Evolutionary conservation across 352 stramenopile genomes (phyloP).

Genomic region (Globisporangium cystogenes): DNA sequence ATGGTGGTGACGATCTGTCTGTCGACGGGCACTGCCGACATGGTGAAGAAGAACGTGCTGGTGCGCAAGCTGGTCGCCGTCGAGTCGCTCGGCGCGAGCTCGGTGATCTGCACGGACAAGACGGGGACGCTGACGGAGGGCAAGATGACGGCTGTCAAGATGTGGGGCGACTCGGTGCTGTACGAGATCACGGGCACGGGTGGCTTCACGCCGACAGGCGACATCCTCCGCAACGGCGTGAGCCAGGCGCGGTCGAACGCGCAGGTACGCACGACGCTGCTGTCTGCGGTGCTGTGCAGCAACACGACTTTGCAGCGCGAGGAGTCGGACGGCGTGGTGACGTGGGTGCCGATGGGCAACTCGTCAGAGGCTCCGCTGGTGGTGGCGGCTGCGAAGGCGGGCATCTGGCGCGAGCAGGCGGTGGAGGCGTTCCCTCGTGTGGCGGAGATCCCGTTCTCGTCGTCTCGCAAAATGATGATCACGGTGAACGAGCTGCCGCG

Average conservation of each 20-base stretch:
- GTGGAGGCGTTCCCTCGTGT: constrained; percentile 60
- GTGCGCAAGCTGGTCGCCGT: constrained; percentile 84
- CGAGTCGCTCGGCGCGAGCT: constrained; percentile 85
- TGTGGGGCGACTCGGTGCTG: constrained; percentile 66
- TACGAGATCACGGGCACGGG: constrained; percentile 55
- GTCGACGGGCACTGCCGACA: constrained; percentile 62
- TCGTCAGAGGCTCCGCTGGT: constrained; percentile 70
- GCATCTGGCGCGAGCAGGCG: constrained; percentile 51
- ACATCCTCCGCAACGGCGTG: constrained; percentile 38
- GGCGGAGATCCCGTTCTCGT: constrained; percentile 93
- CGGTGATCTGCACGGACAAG: constrained; percentile 93
- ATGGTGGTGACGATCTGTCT: constrained; percentile 84
- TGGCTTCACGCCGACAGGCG: constrained; percentile 49
- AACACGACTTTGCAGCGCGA: constrained; percentile 70
- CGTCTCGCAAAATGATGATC: constrained; percentile 94
- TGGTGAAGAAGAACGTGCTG: constrained; percentile 76
- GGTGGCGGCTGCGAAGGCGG: constrained; percentile 66
- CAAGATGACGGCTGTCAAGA: constrained; percentile 78
- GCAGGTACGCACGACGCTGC: constrained; percentile 51
- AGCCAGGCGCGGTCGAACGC: constrained; percentile 39
- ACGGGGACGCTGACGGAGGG: constrained; percentile 92
- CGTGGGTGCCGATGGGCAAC: constrained; percentile 58
- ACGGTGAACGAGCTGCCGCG: constrained; percentile 53
- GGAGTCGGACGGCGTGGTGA: constrained; percentile 38
- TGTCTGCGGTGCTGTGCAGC: constrained; percentile 64